A percentile compares a stretch with the other conserved stretches of the same genome.
Evolutionary conservation across 345 rosid genomes (phyloP).

Genomic region (Cochlearia excelsa): DNA sequence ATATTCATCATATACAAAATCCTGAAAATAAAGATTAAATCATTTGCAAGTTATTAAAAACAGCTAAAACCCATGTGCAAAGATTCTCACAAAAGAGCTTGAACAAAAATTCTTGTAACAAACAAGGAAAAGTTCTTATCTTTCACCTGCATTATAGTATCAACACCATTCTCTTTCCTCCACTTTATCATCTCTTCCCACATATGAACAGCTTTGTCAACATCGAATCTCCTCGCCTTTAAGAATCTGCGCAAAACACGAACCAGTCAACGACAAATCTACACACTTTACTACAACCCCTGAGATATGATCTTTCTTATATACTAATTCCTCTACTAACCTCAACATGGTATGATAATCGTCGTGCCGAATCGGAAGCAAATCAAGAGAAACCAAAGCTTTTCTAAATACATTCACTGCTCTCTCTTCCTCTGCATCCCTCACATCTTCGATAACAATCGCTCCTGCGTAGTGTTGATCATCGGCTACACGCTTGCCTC

Average conservation of each 20-base stretch:
- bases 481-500: slow-evolving; percentile 60
- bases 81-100: slow-evolving; percentile 9
- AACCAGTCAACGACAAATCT: background rate
- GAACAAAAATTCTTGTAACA: slow-evolving; percentile 28
- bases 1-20: slow-evolving; percentile 77
- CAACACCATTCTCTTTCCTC: slow-evolving; percentile 77
- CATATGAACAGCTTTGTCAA: slow-evolving; percentile 76
- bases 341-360: slow-evolving; percentile 94
- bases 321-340: slow-evolving; percentile 25
- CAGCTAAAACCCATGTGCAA: slow-evolving; percentile 17
- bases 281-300: background rate
- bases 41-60: slow-evolving; percentile 15
- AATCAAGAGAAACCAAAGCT: slow-evolving; percentile 52
- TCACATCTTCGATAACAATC: slow-evolving; percentile 65
- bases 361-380: slow-evolving; percentile 71
- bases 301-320: background rate
- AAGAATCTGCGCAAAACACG: slow-evolving; percentile 52
- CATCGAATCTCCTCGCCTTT: slow-evolving; percentile 83
- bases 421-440: slow-evolving; percentile 77
- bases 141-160: slow-evolving; percentile 74
- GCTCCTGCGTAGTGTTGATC: slow-evolving; percentile 16
- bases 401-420: slow-evolving; percentile 68
- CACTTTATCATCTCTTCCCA: slow-evolving; percentile 94
- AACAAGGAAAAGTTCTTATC: slow-evolving; percentile 26
- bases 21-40: slow-evolving; percentile 43